Evolutionary conservation across 2,329 filamentous ascomycete genomes (phyloP).

Genomic region (Hymenoscyphus fraxineus): DNA sequence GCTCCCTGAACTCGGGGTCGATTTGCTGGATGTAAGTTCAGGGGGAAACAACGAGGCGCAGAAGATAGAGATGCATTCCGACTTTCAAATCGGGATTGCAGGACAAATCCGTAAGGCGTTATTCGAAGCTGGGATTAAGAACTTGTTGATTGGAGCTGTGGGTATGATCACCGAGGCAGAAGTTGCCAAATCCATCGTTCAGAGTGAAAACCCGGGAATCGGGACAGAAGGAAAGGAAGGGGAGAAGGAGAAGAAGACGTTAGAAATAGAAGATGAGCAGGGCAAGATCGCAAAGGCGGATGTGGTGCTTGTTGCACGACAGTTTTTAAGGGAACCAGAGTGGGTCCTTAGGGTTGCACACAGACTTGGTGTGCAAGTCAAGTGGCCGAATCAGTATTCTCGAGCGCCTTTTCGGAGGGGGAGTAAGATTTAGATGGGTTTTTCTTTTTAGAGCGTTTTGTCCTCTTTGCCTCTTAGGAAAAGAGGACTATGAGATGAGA

Average conservation of each 20-base stretch:
- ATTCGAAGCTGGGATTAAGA: conserved; percentile 43
- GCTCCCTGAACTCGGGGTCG: conserved; percentile 69
- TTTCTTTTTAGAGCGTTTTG: not conserved
- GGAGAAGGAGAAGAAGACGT: conserved; percentile 39
- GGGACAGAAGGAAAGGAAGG: conserved; percentile 23
- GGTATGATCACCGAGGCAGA: conserved; percentile 67
- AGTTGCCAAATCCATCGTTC: conserved; percentile 58
- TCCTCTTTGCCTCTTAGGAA: not conserved
- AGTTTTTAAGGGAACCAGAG: conserved; percentile 79
- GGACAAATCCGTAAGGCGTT: conserved; percentile 66
- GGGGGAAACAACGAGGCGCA: conserved; percentile 65
- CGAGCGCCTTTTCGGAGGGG: conserved; percentile 25
- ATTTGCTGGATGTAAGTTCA: conserved; percentile 79
- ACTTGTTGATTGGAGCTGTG: conserved; percentile 67
- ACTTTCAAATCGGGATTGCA: conserved; percentile 72
- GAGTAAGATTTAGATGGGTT: conserved; percentile 24
- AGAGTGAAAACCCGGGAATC: conserved; percentile 34
- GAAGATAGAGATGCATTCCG: conserved; percentile 54
- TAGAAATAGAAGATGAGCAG: conserved; percentile 38
- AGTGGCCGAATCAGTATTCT: conserved; percentile 51
- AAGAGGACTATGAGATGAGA: too few relatives aligned
- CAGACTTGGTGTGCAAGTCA: conserved; percentile 65
- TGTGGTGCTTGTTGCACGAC: conserved; percentile 66
- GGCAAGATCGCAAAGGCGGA: conserved; percentile 49
- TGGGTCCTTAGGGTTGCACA: conserved; percentile 71